Conservation (phyloP, 805 yeast species). For the Wickerhamiella spandovensis region DNA sequence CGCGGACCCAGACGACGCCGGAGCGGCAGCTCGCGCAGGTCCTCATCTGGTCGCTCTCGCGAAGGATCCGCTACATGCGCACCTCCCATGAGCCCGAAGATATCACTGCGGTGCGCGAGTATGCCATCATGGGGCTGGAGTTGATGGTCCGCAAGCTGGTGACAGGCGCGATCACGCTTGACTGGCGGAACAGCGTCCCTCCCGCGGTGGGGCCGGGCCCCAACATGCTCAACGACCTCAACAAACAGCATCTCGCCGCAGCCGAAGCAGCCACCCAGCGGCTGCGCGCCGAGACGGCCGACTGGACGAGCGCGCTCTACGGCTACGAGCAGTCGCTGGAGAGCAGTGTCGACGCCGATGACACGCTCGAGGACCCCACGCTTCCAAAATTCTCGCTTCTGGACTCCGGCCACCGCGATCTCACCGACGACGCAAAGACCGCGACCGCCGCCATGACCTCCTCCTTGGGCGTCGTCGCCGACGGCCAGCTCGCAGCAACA, state of each 20-base stretch:
- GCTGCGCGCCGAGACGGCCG: neutral
- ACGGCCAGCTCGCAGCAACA: too few relatives aligned
- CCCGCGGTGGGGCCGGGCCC: neutral
- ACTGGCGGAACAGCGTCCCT: neutral
- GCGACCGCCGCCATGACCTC: too few relatives aligned
- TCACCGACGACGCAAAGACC: too few relatives aligned
- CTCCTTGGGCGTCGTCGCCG: too few relatives aligned
- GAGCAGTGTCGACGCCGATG: too few relatives aligned
- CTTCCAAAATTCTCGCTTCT: too few relatives aligned
- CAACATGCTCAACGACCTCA: neutral
- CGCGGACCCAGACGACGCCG: neutral
- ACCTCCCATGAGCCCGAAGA: neutral
- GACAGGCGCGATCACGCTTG: neutral
- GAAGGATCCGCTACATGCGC: slow-evolving; percentile 3
- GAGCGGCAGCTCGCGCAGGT: slow-evolving; percentile 10
- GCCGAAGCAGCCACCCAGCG: neutral
- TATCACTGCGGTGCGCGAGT: neutral
- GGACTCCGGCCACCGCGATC: too few relatives aligned
- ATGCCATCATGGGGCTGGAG: neutral
- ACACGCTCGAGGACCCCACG: too few relatives aligned
- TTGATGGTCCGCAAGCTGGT: neutral
- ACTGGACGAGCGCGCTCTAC: neutral
- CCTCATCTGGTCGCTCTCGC: slow-evolving; percentile 12
- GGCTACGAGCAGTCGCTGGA: neutral
- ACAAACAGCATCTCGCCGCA: neutral